Base-by-base conservation (phyloP, 2,329 filamentous ascomycete genomes). In the Venturiaceae sp. region DNA sequence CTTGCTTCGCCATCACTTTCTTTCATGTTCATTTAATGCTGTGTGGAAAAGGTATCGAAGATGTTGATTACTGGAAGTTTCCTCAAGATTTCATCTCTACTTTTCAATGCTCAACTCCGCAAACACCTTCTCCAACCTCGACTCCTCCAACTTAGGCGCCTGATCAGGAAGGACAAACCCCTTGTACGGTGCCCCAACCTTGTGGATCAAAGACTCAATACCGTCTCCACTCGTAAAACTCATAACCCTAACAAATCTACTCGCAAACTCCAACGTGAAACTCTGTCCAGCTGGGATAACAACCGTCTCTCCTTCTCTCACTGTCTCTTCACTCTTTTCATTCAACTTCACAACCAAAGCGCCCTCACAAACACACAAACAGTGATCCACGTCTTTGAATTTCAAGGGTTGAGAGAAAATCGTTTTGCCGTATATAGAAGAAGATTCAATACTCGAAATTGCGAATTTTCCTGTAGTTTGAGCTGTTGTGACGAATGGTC, bases 381-480 rank as follows among this genome's bases (percentile, higher is more conserved):
- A 80, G 64, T 83, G 81, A 62, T 82, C 80, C 1, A 78, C 77
- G 0, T 66, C 66, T 0, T 66, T 57, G 61, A 83, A 83, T 0
- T 68, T 71, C 32, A 81, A 59, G 66, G 65, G 0, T 64, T 64
- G 3, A 78, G 70, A 0, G 74, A 59, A 5, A 71, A 70, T 9
- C 64, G 64, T 59, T 78, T 77, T 0, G 68, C 60, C 57, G 66
- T 69, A 1, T 71, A 76, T 3, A 2, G 14, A 9, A 1, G 55
- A 58, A 0, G 69, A 71, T 62, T 83, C 79, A 33, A 83, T 75
- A 57, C 76, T 78, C 1, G 76, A 78, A 59, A 83, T 81, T 9
- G 77, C 72, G 58, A 82, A 83, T 52, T 74, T 76, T 0, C 75
- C 77, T 28, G 68, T 67, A 30, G 73, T 76, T 63, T 83, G 77